Evolutionary conservation across 208 protist genomes (phyloP).

Genomic region (Borovskyia barvae): DNA sequence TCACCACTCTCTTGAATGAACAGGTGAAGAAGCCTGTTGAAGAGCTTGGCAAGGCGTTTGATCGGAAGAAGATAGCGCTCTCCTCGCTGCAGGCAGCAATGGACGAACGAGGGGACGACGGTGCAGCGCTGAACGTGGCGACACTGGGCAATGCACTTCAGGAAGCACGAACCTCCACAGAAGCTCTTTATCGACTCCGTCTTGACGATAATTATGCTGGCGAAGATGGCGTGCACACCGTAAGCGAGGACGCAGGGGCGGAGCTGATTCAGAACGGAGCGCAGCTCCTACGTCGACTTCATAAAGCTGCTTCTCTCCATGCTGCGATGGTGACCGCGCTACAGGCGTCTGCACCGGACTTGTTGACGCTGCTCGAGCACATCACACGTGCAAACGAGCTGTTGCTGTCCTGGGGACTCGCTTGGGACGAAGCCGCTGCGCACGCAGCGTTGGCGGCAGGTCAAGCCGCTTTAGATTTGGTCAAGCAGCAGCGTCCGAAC

Average conservation of each 20-base stretch:
- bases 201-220: background rate
- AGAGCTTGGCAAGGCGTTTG: slow-evolving; percentile 25
- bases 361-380: slow-evolving; percentile 44
- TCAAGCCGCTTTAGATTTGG: slow-evolving; percentile 11
- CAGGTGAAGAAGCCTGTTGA: slow-evolving; percentile 49
- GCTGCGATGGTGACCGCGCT: slow-evolving; percentile 21
- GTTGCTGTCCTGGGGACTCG: slow-evolving; percentile 38
- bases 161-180: slow-evolving; percentile 9
- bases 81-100: slow-evolving; percentile 35
- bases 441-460: slow-evolving; percentile 20
- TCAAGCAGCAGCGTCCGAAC: background rate
- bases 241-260: slow-evolving; percentile 7
- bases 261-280: slow-evolving; percentile 38
- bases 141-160: slow-evolving; percentile 23
- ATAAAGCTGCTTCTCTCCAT: slow-evolving; percentile 35
- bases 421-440: slow-evolving; percentile 24
- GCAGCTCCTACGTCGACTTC: slow-evolving; percentile 44
- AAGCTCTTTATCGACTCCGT: slow-evolving; percentile 5
- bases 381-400: slow-evolving; percentile 73
- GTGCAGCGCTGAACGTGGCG: background rate
- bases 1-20: slow-evolving; percentile 39
- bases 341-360: slow-evolving; percentile 29
- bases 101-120: background rate
- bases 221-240: background rate
- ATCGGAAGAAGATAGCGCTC: slow-evolving; percentile 25